phyloP scores from a whole-genome alignment of 2,329 filamentous ascomycete species.

The Colletotrichum sp. region DNA sequence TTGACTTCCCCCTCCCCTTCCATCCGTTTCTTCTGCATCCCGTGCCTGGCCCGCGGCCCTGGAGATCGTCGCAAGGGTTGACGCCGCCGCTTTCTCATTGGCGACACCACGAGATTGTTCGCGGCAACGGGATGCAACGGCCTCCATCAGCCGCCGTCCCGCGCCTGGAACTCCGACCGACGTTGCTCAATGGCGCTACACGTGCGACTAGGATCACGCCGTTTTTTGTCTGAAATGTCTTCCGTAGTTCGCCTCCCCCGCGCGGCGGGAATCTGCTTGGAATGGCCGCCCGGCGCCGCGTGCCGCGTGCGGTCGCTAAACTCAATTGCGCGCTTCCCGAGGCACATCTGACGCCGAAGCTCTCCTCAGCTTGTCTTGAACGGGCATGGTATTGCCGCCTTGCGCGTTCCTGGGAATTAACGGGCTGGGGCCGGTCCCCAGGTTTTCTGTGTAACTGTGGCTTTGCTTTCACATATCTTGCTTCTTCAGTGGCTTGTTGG shows the following conservation, averaged over 20 bases:
- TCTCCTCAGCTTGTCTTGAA: background rate
- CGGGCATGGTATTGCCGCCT: background rate
- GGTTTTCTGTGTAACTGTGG: background rate
- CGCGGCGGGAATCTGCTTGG: background rate
- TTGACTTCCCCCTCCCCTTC: background rate
- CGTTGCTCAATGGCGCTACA: background rate
- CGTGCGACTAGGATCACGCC: background rate
- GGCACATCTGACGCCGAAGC: background rate
- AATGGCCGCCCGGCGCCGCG: background rate
- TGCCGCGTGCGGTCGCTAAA: background rate
- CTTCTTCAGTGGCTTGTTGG: background rate
- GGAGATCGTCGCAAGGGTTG: slow-evolving; percentile 7
- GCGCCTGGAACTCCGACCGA: background rate
- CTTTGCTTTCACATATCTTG: background rate
- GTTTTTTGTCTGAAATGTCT: background rate
- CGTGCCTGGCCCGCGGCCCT: background rate
- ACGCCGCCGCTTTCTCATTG: background rate
- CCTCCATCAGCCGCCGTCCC: background rate
- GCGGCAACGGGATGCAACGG: background rate
- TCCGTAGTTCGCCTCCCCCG: background rate
- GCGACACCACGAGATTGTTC: background rate
- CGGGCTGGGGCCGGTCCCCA: background rate
- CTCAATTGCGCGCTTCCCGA: background rate
- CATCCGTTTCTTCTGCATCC: background rate
- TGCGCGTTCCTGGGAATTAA: background rate